Base-by-base conservation (phyloP, 495 filamentous ascomycete genomes). In the Neurospora sp. region DNA sequence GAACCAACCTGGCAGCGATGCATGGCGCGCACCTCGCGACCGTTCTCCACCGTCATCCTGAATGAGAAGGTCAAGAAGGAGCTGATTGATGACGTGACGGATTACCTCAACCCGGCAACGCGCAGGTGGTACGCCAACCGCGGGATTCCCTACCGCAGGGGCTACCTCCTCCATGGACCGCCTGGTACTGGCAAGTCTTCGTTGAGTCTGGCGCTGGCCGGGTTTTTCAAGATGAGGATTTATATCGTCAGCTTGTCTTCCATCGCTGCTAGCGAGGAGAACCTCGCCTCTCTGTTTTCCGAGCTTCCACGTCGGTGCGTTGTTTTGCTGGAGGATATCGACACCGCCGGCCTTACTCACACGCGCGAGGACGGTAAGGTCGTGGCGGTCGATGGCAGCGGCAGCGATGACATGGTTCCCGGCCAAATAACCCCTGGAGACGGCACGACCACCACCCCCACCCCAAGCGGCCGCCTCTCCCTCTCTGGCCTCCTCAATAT, bases 11-110 rank as follows among this genome's bases (percentile, higher is more conserved):
- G 87, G 87, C 85, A 85, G 75, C 80, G 85, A n/a, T 86, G 83
- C 76, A 83, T 87, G 82, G 80, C 85, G 3, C 81, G 93, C 53
- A 86, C 90, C 0, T 89, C 90, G 7, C 86, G 94, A 16, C 92
- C 94, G 6, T 89, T 98, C 78, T 90, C 91, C 1, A 97, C 94
- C 1, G 95, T 98, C 8, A 92, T 97, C 40, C 83, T 98, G 8
- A 92, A 95, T 74, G 86, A 89, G 68, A 80, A 86, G 59, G 89
- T 92, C 75, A 98, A 98, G 83, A 79, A 89, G 40, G 86, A 84
- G 1, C 86, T 98, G 22, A 83, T 97, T 45, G 83, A 87, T 41
- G 96, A 98, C 77, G 91, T 97, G 76, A 91, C 93, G 75, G 94
- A 97, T 74, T 98, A 97, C 78, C 86, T 98, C 40, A 89, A 93